Conservation (phyloP, 2,329 filamentous ascomycete species). For the Triangularia setosa region DNA sequence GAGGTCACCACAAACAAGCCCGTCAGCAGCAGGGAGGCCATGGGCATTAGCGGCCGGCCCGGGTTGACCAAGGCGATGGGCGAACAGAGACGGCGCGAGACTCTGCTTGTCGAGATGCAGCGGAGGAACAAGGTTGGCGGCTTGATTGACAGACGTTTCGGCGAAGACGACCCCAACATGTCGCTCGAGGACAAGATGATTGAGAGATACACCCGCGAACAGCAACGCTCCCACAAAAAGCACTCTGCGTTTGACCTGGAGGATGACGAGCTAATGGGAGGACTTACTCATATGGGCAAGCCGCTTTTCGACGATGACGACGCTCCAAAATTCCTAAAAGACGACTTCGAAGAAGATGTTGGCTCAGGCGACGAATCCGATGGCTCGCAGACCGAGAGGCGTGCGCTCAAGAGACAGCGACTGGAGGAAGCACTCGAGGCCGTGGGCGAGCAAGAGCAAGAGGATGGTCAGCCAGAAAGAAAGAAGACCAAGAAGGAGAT, state of each 20-base stretch:
- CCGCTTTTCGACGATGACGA: conserved; percentile 63
- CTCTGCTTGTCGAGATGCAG: conserved; percentile 85
- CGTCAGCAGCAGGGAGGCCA: conserved; percentile 47
- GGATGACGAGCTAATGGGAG: conserved; percentile 59
- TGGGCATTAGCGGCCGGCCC: conserved; percentile 67
- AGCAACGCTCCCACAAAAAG: conserved; percentile 73
- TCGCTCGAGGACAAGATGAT: conserved; percentile 88
- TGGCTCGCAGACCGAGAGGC: conserved; percentile 49
- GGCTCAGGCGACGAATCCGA: conserved; percentile 53
- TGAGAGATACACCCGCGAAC: conserved; percentile 85
- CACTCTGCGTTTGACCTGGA: conserved; percentile 86
- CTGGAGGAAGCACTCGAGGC: conserved; percentile 38
- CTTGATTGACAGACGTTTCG: conserved; percentile 88
- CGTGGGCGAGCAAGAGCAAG: conserved; percentile 48
- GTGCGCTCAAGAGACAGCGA: conserved; percentile 55
- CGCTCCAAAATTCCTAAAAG: conserved; percentile 40
- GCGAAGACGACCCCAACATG: conserved; percentile 93
- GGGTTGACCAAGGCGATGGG: conserved; percentile 80
- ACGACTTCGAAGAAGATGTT: conserved; percentile 77
- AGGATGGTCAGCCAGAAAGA: conserved; percentile 62
- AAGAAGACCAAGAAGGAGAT: conserved; percentile 97
- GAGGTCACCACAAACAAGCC: conserved; percentile 70
- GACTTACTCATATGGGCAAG: conserved; percentile 80
- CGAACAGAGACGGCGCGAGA: conserved; percentile 81
- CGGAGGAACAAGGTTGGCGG: conserved; percentile 86